phyloP scores from a whole-genome alignment of 371 early-diverging fungal genomes.

The Lichtheimia ramosa region DNA sequence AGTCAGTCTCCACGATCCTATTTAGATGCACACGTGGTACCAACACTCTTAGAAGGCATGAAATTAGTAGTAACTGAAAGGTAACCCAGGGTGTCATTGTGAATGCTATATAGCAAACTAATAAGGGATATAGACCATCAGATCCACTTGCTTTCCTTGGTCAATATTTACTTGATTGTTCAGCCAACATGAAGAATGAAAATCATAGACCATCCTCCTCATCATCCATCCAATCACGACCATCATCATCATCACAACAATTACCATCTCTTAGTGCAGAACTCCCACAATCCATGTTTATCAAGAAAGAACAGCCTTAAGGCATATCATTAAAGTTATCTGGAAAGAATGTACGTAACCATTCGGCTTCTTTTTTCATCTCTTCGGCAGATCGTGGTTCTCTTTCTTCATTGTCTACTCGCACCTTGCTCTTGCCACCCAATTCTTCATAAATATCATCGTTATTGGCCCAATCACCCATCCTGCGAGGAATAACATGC shows the following conservation, averaged over 20 bases:
- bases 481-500: conserved; percentile 88
- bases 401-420: conserved; percentile 73
- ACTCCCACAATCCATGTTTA: not conserved
- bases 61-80: conserved; percentile 58
- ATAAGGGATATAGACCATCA: conserved; percentile 9
- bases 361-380: conserved; percentile 77
- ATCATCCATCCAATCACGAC: not conserved
- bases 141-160: conserved; percentile 23
- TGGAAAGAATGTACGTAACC: conserved; percentile 53
- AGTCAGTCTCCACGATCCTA: conserved; percentile 53
- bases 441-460: conserved; percentile 89
- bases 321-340: not conserved
- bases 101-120: not conserved
- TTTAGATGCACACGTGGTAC: conserved; percentile 61
- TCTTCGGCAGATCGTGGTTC: conserved; percentile 69
- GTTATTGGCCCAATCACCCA: conserved; percentile 83
- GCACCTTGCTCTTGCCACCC: conserved; percentile 47
- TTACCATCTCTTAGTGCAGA: not conserved
- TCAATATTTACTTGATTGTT: conserved; percentile 17
- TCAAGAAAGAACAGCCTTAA: not conserved
- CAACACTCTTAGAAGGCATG: conserved; percentile 66
- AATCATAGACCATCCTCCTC: conserved; percentile 2
- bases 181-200: conserved; percentile 13
- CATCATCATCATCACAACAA: conserved; percentile 1
- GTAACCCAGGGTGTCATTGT: conserved; percentile 27